Percentiles rank a stretch among this genome's conserved stretches.
Conservation (phyloP, 108 stramenopile genomes). For the Asterionellopsis glacialis region DNA sequence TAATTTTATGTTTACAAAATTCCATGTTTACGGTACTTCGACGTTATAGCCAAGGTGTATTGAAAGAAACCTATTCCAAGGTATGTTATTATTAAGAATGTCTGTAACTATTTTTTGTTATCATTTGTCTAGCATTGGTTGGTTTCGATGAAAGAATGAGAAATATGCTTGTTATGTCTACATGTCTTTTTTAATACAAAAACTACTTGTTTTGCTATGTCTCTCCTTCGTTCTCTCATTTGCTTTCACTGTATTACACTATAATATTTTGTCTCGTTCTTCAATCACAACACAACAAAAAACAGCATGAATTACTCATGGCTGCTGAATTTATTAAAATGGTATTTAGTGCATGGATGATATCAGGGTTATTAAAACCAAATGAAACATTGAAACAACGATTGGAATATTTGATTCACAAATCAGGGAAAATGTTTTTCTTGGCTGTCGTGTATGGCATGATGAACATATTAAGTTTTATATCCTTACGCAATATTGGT, state of each 20-base stretch:
- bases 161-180: too few species aligned
- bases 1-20: constrained; percentile 80
- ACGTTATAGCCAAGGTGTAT: constrained; percentile 76
- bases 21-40: constrained; percentile 85
- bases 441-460: constrained; percentile 85
- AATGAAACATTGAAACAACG: constrained; percentile 10
- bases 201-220: too few species aligned
- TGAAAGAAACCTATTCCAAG: constrained; percentile 82
- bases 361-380: constrained; percentile 22
- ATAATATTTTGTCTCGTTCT: constrained; percentile 5
- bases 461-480: constrained; percentile 91
- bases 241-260: too few species aligned
- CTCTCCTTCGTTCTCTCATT: neutral
- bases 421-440: constrained; percentile 81
- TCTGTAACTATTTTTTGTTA: constrained; percentile 16
- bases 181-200: too few species aligned
- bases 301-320: constrained; percentile 78
- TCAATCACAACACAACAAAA: neutral
- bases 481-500: constrained; percentile 81
- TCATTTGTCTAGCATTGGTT: constrained; percentile 9
- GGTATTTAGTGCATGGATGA: constrained; percentile 62
- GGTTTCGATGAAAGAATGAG: too few species aligned
- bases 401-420: constrained; percentile 48
- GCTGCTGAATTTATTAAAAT: constrained; percentile 79
- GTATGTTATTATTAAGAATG: constrained; percentile 50